These are phyloP conservation scores for Calycina herbarum DNA, from an alignment of 2,329 filamentous ascomycete genomes.

Conservation along the genomic window DNA sequence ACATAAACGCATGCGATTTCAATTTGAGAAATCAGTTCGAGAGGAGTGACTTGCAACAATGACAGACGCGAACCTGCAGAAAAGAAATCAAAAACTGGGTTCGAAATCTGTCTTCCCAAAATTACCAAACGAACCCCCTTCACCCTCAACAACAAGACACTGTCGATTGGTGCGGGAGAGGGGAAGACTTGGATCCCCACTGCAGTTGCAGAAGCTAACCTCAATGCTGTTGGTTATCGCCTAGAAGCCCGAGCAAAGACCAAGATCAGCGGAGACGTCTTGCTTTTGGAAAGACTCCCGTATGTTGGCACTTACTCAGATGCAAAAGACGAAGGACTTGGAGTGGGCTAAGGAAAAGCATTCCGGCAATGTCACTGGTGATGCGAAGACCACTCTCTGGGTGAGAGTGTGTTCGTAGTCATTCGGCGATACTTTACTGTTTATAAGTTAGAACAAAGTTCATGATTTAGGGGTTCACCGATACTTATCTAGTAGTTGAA, in stretches of 20 bases:
- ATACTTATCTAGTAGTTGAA: constrained; percentile 22
- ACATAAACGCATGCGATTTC: no score
- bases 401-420: no score
- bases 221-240: constrained; percentile 54
- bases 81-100: no score
- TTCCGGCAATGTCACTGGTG: no score
- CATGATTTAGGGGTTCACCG: no score
- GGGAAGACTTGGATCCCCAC: constrained; percentile 39
- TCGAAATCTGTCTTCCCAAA: no score
- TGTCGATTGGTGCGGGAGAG: background rate
- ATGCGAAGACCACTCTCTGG: no score
- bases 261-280: constrained; percentile 58
- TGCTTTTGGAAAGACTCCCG: constrained; percentile 66
- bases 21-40: no score
- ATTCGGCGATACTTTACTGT: no score
- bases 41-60: no score
- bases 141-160: background rate
- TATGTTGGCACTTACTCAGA: constrained; percentile 57
- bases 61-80: no score
- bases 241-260: constrained; percentile 52
- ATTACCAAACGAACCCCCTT: background rate
- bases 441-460: no score
- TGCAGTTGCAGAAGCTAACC: constrained; percentile 56
- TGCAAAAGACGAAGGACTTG: constrained; percentile 38
- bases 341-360: background rate